Evolutionary conservation across 208 protist genomes (phyloP).

Genomic region (Trypanosoma lewisi): DNA sequence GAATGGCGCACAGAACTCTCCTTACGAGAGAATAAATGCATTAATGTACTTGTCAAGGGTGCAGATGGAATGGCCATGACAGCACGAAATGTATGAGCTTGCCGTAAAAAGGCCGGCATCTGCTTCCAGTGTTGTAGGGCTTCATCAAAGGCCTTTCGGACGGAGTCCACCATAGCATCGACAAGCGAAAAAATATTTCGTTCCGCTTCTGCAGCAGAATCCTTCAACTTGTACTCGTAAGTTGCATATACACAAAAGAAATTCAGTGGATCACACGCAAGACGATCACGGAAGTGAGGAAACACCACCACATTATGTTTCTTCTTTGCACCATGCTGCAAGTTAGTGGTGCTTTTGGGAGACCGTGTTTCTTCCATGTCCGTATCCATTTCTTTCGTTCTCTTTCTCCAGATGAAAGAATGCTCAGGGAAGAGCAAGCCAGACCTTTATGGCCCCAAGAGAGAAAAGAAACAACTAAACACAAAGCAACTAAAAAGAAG

Average conservation of each 20-base stretch:
- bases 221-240: conserved; percentile 50
- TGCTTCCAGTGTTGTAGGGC: conserved; percentile 18
- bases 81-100: conserved; percentile 33
- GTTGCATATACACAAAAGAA: conserved; percentile 55
- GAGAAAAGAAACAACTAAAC: too few relatives aligned
- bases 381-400: too few relatives aligned
- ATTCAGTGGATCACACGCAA: conserved; percentile 70
- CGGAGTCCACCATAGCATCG: conserved; percentile 31
- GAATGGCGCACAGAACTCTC: neutral
- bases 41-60: neutral
- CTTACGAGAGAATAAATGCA: neutral
- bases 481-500: too few relatives aligned
- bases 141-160: conserved; percentile 17
- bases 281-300: conserved; percentile 52
- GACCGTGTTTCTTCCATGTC: neutral
- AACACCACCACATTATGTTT: conserved; percentile 38
- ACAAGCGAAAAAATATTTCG: conserved; percentile 35
- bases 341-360: neutral
- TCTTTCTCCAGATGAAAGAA: too few relatives aligned
- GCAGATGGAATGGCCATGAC: conserved; percentile 25
- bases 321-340: neutral
- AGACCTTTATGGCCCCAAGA: too few relatives aligned
- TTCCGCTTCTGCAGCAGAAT: conserved; percentile 37
- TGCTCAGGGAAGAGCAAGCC: too few relatives aligned
- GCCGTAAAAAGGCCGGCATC: conserved; percentile 26